These are phyloP conservation scores for Phyllosticta citrichinensis DNA, from an alignment of 2,329 filamentous ascomycete species.

Conservation along the genomic window DNA sequence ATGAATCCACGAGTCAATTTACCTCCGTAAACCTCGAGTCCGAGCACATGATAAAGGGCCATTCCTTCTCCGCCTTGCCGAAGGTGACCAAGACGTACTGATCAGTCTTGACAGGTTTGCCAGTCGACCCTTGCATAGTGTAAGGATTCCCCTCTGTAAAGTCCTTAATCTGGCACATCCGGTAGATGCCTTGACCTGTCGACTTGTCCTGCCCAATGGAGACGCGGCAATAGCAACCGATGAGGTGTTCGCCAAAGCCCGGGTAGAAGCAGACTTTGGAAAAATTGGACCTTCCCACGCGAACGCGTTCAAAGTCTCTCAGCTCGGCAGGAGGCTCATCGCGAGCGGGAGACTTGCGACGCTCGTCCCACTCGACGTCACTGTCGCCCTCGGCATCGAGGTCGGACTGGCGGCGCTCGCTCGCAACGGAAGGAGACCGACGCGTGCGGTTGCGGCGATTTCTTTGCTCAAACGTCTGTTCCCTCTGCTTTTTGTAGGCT, in stretches of 20 bases:
- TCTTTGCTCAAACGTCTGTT: constrained; percentile 50
- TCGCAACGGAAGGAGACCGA: constrained; percentile 13
- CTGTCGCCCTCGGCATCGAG: constrained; percentile 60
- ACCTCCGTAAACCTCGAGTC: constrained; percentile 78
- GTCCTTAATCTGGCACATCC: constrained; percentile 79
- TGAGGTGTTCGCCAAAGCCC: constrained; percentile 71
- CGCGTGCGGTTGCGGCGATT: constrained; percentile 25
- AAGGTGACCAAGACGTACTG: constrained; percentile 75
- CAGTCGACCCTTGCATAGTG: constrained; percentile 63
- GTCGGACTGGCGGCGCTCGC: constrained; percentile 44
- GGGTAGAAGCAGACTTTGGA: constrained; percentile 89
- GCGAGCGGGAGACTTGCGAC: constrained; percentile 41
- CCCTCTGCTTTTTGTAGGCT: constrained; percentile 50
- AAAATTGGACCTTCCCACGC: constrained; percentile 78
- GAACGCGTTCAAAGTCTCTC: constrained; percentile 72
- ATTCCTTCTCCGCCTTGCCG: constrained; percentile 73
- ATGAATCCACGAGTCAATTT: constrained; percentile 18
- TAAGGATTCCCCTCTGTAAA: constrained; percentile 76
- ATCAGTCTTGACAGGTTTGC: constrained; percentile 71
- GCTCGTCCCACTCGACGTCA: constrained; percentile 63
- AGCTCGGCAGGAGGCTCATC: constrained; percentile 63
- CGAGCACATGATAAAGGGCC: constrained; percentile 84
- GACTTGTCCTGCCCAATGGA: constrained; percentile 68
- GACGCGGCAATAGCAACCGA: constrained; percentile 76
- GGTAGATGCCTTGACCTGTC: constrained; percentile 67